Evolutionary conservation across 2,329 filamentous ascomycete species (phyloP).

Genomic region (Aspergillus aculeatinus): DNA sequence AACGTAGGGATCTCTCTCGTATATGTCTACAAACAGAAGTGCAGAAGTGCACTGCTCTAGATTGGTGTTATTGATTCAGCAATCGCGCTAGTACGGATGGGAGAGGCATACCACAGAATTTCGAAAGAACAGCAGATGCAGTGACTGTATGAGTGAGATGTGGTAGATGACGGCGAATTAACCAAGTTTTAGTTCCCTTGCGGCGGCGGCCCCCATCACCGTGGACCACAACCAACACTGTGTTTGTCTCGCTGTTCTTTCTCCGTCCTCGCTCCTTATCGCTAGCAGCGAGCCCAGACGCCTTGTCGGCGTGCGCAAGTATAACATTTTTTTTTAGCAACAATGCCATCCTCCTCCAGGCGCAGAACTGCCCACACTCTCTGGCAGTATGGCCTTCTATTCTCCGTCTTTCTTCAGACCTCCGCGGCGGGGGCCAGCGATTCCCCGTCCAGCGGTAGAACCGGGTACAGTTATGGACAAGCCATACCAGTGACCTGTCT

Average conservation of each 20-base stretch:
- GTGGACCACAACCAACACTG: neutral
- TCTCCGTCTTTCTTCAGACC: constrained; percentile 20
- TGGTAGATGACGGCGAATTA: neutral
- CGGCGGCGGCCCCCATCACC: neutral
- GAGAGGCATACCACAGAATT: neutral
- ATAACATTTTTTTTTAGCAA: constrained; percentile 1
- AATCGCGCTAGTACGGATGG: neutral
- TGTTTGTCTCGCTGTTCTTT: neutral
- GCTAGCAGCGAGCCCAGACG: constrained; percentile 2
- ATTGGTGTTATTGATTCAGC: neutral
- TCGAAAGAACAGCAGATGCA: neutral
- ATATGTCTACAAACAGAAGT: too few species aligned
- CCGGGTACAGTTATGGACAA: constrained; percentile 55
- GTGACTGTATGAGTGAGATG: neutral
- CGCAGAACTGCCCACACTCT: constrained; percentile 1
- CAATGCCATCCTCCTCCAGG: constrained; percentile 11
- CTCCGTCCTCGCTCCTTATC: neutral
- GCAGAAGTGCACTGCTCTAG: neutral
- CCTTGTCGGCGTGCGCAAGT: constrained; percentile 2
- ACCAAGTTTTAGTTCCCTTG: neutral
- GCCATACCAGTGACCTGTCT: constrained; percentile 70
- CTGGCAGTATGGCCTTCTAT: constrained; percentile 18
- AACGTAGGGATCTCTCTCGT: too few species aligned
- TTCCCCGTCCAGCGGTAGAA: constrained; percentile 14
- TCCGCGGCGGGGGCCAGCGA: constrained; percentile 26